Conservation (phyloP, 2,329 filamentous ascomycete species). For the Emmonsiellopsis sp. region DNA sequence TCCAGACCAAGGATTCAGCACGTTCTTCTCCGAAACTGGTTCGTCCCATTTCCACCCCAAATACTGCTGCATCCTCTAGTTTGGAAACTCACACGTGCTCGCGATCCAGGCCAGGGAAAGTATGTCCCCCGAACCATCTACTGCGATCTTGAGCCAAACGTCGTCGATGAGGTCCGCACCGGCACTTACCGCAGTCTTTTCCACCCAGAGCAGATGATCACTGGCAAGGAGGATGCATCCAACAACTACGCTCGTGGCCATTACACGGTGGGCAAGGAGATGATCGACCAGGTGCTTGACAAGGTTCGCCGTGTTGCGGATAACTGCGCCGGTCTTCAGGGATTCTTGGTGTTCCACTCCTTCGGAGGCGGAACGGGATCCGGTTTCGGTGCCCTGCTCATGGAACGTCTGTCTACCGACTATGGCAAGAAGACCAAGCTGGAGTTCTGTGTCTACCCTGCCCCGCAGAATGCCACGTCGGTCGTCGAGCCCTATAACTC, state of each 20-base stretch:
- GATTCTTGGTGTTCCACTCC: slow-evolving; percentile 99
- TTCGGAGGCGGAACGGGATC: slow-evolving; percentile 98
- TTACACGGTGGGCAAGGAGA: slow-evolving; percentile 99
- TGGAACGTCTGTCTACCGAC: slow-evolving; percentile 98
- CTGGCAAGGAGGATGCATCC: slow-evolving; percentile 98
- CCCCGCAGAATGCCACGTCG: slow-evolving; percentile 91
- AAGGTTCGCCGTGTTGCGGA: slow-evolving; percentile 96
- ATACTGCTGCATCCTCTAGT: slow-evolving; percentile 2
- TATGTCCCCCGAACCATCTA: slow-evolving; percentile 99
- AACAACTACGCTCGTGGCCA: slow-evolving; percentile 99
- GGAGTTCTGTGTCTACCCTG: slow-evolving; percentile 98
- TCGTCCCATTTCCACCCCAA: slow-evolving; percentile 27
- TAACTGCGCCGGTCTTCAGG: slow-evolving; percentile 95
- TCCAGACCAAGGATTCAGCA: slow-evolving; percentile 96
- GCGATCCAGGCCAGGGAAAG: slow-evolving; percentile 75
- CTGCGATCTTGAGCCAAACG: slow-evolving; percentile 99
- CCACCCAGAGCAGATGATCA: slow-evolving; percentile 99
- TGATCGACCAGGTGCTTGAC: slow-evolving; percentile 96
- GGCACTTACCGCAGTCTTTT: slow-evolving; percentile 93
- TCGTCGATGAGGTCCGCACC: slow-evolving; percentile 98
- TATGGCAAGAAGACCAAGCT: slow-evolving; percentile 99
- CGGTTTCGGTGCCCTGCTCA: slow-evolving; percentile 93
- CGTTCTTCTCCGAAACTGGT: slow-evolving; percentile 99
- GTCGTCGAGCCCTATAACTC: slow-evolving; percentile 99
- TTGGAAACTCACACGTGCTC: slow-evolving; percentile 6